Conservation (phyloP, 2,329 filamentous ascomycete species). For the Pseudohalonectria lignicola region DNA sequence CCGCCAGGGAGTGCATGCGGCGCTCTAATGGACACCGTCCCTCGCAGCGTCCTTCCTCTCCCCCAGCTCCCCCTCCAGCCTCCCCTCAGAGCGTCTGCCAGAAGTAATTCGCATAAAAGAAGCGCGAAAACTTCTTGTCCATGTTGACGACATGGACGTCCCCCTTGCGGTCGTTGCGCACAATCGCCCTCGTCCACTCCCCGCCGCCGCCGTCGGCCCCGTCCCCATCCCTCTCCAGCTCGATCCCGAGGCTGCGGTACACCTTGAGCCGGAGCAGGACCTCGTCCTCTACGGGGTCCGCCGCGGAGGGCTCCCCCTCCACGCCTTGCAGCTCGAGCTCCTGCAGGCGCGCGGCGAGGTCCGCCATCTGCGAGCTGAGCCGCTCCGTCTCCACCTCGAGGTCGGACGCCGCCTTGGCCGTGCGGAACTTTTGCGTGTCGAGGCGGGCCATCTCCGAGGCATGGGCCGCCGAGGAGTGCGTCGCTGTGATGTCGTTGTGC, state of each 20-base stretch:
- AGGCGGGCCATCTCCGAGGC: conserved; percentile 75
- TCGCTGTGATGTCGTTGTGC: conserved; percentile 62
- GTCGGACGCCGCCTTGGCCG: conserved; percentile 83
- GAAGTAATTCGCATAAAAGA: conserved; percentile 93
- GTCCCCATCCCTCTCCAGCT: conserved; percentile 61
- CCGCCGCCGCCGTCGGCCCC: conserved; percentile 57
- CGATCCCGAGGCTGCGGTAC: conserved; percentile 83
- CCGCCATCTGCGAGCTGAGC: conserved; percentile 65
- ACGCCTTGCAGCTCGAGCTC: conserved; percentile 81
- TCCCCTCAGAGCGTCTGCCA: conserved; percentile 67
- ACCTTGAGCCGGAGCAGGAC: conserved; percentile 72
- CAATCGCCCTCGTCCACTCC: conserved; percentile 75
- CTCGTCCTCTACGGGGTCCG: conserved; percentile 47
- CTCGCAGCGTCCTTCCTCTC: too few relatives aligned
- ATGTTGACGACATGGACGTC: conserved; percentile 94
- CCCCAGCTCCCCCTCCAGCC: background rate
- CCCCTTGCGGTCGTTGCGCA: conserved; percentile 75
- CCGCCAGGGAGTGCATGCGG: too few relatives aligned
- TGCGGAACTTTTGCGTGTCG: conserved; percentile 88
- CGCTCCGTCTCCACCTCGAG: conserved; percentile 91
- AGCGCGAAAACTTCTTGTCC: conserved; percentile 81
- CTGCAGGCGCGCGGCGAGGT: conserved; percentile 63
- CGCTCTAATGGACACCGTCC: too few relatives aligned
- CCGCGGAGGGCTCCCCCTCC: conserved; percentile 45
- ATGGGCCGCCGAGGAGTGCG: conserved; percentile 70